phyloP scores from a whole-genome alignment of 192 early-diverging fungal species.

The Coemansia asiatica region DNA sequence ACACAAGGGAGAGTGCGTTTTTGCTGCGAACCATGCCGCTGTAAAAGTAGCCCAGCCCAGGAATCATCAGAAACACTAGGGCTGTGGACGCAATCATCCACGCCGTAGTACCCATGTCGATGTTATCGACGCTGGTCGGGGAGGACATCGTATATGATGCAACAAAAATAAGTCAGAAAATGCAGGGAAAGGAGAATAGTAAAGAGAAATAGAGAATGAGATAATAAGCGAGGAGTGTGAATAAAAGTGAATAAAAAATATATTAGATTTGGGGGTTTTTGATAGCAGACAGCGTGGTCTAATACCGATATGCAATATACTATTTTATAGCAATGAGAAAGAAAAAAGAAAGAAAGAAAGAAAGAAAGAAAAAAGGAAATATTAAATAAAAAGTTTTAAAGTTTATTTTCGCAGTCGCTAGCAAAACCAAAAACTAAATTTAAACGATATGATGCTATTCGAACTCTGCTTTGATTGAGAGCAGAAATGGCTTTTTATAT shows the following conservation, averaged over 20 bases:
- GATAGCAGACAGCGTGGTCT: too few relatives aligned
- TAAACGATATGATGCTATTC: too few relatives aligned
- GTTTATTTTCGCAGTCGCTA: too few relatives aligned
- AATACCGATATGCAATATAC: too few relatives aligned
- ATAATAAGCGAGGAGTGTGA: neutral
- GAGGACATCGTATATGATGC: neutral
- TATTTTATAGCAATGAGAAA: too few relatives aligned
- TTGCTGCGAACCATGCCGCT: conserved; percentile 74
- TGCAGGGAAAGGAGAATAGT: neutral
- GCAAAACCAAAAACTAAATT: too few relatives aligned
- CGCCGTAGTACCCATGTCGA: conserved; percentile 67
- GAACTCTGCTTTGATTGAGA: too few relatives aligned
- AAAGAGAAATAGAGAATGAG: conserved; percentile 6
- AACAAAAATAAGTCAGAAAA: conserved; percentile 11
- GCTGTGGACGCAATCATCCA: conserved; percentile 71
- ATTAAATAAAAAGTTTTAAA: too few relatives aligned
- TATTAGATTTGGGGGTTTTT: too few relatives aligned
- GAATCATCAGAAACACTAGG: conserved; percentile 76
- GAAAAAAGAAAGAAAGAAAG: too few relatives aligned
- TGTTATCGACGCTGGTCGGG: conserved; percentile 21
- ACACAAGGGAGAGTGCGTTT: conserved; percentile 77
- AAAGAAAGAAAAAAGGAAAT: too few relatives aligned
- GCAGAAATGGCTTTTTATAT: too few relatives aligned
- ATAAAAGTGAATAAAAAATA: neutral
- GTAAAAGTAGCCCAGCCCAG: conserved; percentile 76